phyloP scores from a whole-genome alignment of 225 moss, liverwort and hornwort species.

The Marchantia polymorpha region DNA sequence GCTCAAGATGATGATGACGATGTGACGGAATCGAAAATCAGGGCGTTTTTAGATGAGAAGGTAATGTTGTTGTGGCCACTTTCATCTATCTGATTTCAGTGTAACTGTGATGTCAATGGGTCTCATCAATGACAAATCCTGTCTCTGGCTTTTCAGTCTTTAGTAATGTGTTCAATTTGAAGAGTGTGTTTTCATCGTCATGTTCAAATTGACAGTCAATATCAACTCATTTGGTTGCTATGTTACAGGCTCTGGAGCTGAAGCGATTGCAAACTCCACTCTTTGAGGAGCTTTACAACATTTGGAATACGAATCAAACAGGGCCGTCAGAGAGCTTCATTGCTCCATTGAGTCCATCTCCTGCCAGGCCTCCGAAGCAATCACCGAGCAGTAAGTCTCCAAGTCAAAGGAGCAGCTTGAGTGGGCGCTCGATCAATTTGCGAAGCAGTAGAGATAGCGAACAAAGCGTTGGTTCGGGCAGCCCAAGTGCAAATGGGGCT shows the following conservation, averaged over 20 bases:
- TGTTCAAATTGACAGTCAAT: too few relatives aligned
- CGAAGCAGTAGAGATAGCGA: slow-evolving; percentile 80
- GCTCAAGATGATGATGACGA: slow-evolving; percentile 82
- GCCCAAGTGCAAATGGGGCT: slow-evolving; percentile 49
- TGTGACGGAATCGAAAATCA: slow-evolving; percentile 87
- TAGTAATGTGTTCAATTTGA: too few relatives aligned
- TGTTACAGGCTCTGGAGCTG: slow-evolving; percentile 63
- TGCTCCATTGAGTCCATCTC: slow-evolving; percentile 57
- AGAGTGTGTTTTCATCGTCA: too few relatives aligned
- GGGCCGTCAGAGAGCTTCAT: slow-evolving; percentile 57
- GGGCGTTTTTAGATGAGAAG: slow-evolving; percentile 84
- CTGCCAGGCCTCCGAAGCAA: slow-evolving; percentile 44
- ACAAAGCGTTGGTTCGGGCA: slow-evolving; percentile 69
- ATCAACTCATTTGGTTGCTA: neutral
- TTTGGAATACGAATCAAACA: slow-evolving; percentile 32
- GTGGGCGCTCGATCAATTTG: slow-evolving; percentile 51
- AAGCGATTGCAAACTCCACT: slow-evolving; percentile 82
- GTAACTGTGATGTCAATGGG: too few relatives aligned
- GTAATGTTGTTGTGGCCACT: slow-evolving; percentile 1
- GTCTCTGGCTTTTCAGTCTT: too few relatives aligned
- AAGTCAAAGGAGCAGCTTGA: slow-evolving; percentile 57
- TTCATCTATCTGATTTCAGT: neutral
- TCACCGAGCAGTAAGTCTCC: slow-evolving; percentile 62
- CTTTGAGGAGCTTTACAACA: slow-evolving; percentile 74
- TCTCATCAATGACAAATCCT: neutral